Conservation (phyloP, 73 alveolate species). For the Tetrahymena borealis region DNA sequence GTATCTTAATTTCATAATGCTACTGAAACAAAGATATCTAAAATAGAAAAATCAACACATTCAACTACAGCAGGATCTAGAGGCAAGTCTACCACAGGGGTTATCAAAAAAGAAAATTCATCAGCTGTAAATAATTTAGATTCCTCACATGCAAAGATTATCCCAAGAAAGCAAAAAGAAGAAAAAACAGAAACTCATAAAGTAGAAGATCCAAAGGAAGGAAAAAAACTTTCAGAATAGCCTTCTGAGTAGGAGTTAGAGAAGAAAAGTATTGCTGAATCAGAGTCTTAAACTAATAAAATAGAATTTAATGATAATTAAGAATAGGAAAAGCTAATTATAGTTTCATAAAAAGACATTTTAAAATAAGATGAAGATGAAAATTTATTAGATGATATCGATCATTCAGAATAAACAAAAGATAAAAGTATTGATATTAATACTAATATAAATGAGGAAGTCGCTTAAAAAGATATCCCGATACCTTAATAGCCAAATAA, state of each 20-base stretch:
- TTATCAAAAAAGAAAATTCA: not conserved
- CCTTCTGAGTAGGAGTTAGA: not conserved
- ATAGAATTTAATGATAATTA: not conserved
- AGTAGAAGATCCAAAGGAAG: not conserved
- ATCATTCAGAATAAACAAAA: not conserved
- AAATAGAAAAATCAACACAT: not conserved
- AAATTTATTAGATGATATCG: not conserved
- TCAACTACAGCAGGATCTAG: not conserved
- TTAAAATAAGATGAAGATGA: not conserved
- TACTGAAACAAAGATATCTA: not conserved
- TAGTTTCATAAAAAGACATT: not conserved
- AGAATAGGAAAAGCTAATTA: not conserved
- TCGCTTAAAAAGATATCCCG: not conserved
- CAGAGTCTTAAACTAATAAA: not conserved
- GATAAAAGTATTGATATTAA: too few relatives aligned
- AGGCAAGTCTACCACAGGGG: not conserved
- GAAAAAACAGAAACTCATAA: not conserved
- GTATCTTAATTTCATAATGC: not conserved
- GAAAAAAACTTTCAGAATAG: not conserved
- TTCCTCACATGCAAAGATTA: not conserved
- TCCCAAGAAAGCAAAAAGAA: not conserved
- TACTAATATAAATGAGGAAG: too few relatives aligned
- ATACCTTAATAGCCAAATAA: too few relatives aligned
- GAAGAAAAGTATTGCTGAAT: not conserved
- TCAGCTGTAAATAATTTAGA: not conserved